Base-by-base conservation (phyloP, 768 basidiomycete genomes). In the Lactarius psammicola region DNA sequence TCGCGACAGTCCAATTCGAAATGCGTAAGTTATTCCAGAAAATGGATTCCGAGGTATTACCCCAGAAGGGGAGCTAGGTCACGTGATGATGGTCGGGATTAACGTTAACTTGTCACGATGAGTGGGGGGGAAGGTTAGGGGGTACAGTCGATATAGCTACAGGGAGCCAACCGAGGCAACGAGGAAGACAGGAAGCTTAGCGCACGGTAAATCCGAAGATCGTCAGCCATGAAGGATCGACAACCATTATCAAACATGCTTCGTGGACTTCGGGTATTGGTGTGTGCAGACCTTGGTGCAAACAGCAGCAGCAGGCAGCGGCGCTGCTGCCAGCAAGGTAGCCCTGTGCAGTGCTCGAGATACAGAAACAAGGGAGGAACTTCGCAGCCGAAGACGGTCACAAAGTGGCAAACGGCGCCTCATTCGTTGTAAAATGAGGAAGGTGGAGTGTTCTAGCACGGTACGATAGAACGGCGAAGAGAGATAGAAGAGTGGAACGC, bases 251-350 rank as follows among this genome's bases (percentile, higher is more conserved):
- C 30, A 7, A 54, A 40, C 28, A 26, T 46, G 42, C 20, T 5
- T 38, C 49, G 60, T 56, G 54, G 53, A 42, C 54, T 36, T 42
- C 56, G 54, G 26, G 28, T 15, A 56, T 61, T 61, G 51, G 42
- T 3, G 23, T 30, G 33, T 2, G n/a, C n/a, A n/a, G n/a, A n/a
- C n/a, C n/a, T n/a, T n/a, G n/a, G n/a, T n/a, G 40, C 33, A 49
- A 30, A 56, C 5, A 31, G 56, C 20, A 31, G 30, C 11, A 7
- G 8, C 33, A n/a, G 6, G 31, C n/a, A 33, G 6, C n/a, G n/a
- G n/a, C n/a, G n/a, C n/a, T n/a, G n/a, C 34, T 66, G 60, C 61
- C 65, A 62, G 65, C 56, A 51, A 15, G 34, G 56, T 55, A 40
- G 38, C 10, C 18, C 59, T 23, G 20, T 38, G 13, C 3, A 8